Percentiles rank a stretch among this genome's conserved stretches.
phyloP scores from a whole-genome alignment of 768 basidiomycete species.

The Ephemerocybe angulata region DNA sequence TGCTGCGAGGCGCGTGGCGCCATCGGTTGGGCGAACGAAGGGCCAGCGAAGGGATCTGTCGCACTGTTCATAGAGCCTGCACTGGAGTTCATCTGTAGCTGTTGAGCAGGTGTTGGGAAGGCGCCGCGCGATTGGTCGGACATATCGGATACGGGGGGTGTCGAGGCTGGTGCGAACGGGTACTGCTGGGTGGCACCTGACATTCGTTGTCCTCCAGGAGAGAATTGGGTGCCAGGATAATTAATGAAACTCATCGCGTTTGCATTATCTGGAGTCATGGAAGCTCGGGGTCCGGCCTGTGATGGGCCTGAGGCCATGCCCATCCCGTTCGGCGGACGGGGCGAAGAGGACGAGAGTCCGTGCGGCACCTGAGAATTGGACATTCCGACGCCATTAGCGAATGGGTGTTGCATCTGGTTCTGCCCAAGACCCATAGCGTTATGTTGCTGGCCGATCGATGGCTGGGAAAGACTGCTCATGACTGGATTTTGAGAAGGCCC shows the following conservation, averaged over 20 bases:
- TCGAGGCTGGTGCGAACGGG: slow-evolving; percentile 4
- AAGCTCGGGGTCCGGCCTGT: slow-evolving; percentile 37
- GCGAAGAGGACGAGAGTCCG: background rate
- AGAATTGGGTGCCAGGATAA: slow-evolving; percentile 32
- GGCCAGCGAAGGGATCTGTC: slow-evolving; percentile 13
- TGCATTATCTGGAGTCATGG: slow-evolving; percentile 44
- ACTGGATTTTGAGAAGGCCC: background rate
- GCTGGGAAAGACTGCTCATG: background rate
- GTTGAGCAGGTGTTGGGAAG: slow-evolving; percentile 33
- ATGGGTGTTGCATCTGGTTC: background rate
- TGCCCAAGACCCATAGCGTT: background rate
- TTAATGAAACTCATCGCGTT: slow-evolving; percentile 38
- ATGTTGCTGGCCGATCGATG: background rate
- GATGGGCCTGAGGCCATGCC: slow-evolving; percentile 37
- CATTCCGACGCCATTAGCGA: background rate
- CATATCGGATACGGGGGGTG: slow-evolving; percentile 2
- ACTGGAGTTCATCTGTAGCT: slow-evolving; percentile 7
- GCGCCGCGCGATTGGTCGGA: slow-evolving; percentile 23
- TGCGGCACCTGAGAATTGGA: background rate
- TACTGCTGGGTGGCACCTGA: background rate
- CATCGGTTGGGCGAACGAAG: slow-evolving; percentile 29
- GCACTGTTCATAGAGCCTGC: background rate
- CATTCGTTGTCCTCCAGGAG: background rate
- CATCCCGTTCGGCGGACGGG: slow-evolving; percentile 20
- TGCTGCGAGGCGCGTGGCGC: slow-evolving; percentile 24